Evolutionary conservation across 768 basidiomycete genomes (phyloP), one percentile per base, ranked within the genome.

Genomic region (Lentinula edodes): DNA sequence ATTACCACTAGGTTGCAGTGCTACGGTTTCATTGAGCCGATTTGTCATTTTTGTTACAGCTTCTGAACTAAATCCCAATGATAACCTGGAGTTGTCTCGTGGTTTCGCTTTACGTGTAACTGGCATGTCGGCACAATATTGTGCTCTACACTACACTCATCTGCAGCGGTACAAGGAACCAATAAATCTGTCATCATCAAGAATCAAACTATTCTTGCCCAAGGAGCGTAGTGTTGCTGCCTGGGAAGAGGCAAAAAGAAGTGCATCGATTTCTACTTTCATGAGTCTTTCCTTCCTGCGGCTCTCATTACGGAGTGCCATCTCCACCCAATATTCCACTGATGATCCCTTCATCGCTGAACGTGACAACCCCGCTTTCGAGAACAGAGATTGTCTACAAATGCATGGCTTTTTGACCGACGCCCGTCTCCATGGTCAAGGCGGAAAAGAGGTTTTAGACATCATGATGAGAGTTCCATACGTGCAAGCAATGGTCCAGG

Each of bases 1-100:
- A 36, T 71, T 90, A 20, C 84, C 86, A 2, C 69, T 76, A 10
- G 90, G 91, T 1, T 64, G 88, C 35, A 76, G 80, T 6, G 66
- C 80, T 23, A 82, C 86, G 34, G 20, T 88, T 38, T 80, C 90
- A 0, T 64, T 95, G 48, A 82, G 79, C 1, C 82, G 83, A 39
- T 74, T 90, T 51, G 83, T 87, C 32, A 67, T 90, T 9, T 85
- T 91, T 61, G 69, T 93, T 55, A 90, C 91, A 6, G 84, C 88
- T n/a, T 82, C 82, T 39, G 95, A 96, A 70, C 79, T 94, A 58
- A 92, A 92, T 63, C 91, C 91, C 0, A 73, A 78, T 0, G 89
- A 89, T 58, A 80, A 81, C 42, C 71, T 83, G 59, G 84, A 84
- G 50, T 75, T 91, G 12, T 87, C 84, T 3, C 83, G 91, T 34